Evolutionary conservation across 768 basidiomycete genomes (phyloP).

Genomic region (Lactifluus echinatus): DNA sequence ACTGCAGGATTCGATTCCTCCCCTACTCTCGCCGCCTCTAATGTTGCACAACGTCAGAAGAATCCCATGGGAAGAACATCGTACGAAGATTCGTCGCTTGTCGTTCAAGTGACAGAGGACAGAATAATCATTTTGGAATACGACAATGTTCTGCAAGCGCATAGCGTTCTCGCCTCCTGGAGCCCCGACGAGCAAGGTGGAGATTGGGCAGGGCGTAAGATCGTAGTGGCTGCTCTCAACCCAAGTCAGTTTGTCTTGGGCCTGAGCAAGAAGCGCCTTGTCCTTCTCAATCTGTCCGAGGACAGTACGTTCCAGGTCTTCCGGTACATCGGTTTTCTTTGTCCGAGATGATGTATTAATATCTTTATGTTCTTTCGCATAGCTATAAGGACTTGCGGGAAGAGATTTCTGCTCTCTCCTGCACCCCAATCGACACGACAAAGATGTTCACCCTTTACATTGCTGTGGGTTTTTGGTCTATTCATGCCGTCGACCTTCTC

Average conservation of each 20-base stretch:
- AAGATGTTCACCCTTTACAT: slow-evolving; percentile 41
- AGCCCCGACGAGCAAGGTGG: slow-evolving; percentile 23
- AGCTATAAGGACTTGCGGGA: slow-evolving; percentile 14
- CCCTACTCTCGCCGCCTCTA: slow-evolving; percentile 58
- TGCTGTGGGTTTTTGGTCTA: slow-evolving; percentile 71
- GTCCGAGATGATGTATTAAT: neutral
- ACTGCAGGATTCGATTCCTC: slow-evolving; percentile 38
- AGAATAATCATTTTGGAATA: slow-evolving; percentile 50
- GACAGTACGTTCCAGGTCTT: slow-evolving; percentile 29
- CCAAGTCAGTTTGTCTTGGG: slow-evolving; percentile 59
- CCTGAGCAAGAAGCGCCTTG: slow-evolving; percentile 43
- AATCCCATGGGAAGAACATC: slow-evolving; percentile 17
- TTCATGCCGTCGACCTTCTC: slow-evolving; percentile 54
- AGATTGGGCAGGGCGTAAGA: slow-evolving; percentile 30
- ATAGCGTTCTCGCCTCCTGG: slow-evolving; percentile 36
- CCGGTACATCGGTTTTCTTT: slow-evolving; percentile 24
- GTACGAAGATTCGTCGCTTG: slow-evolving; percentile 41
- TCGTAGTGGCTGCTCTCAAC: slow-evolving; percentile 65
- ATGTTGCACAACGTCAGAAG: slow-evolving; percentile 35
- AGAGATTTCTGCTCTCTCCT: slow-evolving; percentile 68
- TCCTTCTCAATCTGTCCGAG: slow-evolving; percentile 41
- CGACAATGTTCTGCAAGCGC: slow-evolving; percentile 37
- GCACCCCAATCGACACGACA: slow-evolving; percentile 43
- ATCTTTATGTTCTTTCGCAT: neutral
- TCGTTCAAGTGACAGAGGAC: slow-evolving; percentile 65